Base-by-base conservation (phyloP, 148 eudicot species). In the Tetragonia tetragonoides region DNA sequence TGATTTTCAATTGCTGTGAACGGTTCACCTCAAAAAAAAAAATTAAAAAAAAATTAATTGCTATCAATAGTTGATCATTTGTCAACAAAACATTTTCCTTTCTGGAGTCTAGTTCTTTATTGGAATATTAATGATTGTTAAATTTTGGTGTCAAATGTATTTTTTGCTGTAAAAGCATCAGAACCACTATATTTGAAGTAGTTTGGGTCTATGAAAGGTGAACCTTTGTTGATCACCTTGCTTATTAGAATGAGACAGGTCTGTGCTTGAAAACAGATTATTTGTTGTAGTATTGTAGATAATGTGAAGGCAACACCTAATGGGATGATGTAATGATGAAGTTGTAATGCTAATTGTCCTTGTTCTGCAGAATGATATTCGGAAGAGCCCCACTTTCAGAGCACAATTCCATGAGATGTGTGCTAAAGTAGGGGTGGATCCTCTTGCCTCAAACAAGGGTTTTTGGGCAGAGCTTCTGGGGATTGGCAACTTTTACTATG, bases 391-490 rank as follows among this genome's bases (percentile, higher is more conserved):
- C 69, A 91, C 95, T 59, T 95, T 95, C 77, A 87, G 99, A 79
- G 87, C 97, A 72, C 99, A 95, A 82, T 95, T 95, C 79, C 97
- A 95, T 72, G 99, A 93, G 88, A 95, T 95, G 99, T 93, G 99
- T 84, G 93, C 99, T 68, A 95, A 95, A 86, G 97, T 95, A 68
- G 99, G 99, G 78, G 99, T 95, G 24, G 99, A 95, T 67, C 99
- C 99, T 37, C 84, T 95, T 62, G 99, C 99, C 80, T 95, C 99
- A 24, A 95, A 95, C 72, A 95, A 95, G 75, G 99, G 99, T 86
- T 93, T 95, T 80, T 95, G 99, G 99, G 97, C 99, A 7, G 97
- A 95, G 86, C 90, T 93, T 76, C 77, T 95, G 68, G 99, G 99
- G 57, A 93, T 93, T 73, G 99, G 99, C 69, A 97, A 95, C 87